Percentiles rank a stretch among this genome's conserved stretches.
Conservation (phyloP, 1,284 basidiomycete genomes). For the Sphagnurus paluster region DNA sequence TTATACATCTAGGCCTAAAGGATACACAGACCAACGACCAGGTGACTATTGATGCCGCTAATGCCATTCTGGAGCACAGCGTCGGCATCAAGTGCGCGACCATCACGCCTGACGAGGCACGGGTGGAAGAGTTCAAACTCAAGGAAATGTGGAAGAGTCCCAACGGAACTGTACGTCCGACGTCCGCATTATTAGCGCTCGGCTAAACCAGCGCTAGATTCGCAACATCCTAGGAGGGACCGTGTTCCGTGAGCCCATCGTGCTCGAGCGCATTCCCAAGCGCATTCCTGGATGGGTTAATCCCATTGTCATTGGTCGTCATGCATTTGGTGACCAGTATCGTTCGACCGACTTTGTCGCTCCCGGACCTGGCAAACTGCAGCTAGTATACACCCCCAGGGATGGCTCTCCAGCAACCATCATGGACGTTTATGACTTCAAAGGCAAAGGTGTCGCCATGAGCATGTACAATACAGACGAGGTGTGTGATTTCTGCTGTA, state of each 20-base stretch:
- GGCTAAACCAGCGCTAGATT: conserved; percentile 51
- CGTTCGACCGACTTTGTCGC: conserved; percentile 89
- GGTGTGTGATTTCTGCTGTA: conserved; percentile 35
- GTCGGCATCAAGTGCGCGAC: conserved; percentile 98
- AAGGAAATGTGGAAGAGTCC: conserved; percentile 99
- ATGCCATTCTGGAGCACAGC: conserved; percentile 87
- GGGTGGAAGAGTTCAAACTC: conserved; percentile 92
- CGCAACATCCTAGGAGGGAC: conserved; percentile 97
- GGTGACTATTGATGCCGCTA: conserved; percentile 91
- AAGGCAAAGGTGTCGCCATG: conserved; percentile 86
- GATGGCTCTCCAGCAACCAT: conserved; percentile 66
- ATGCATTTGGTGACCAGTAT: conserved; percentile 98
- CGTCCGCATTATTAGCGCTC: background rate
- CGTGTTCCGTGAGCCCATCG: conserved; percentile 98
- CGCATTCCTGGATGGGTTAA: conserved; percentile 96
- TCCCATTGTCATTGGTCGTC: conserved; percentile 95
- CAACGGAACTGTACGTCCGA: conserved; percentile 79
- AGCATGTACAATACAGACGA: conserved; percentile 97
- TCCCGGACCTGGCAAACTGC: conserved; percentile 87
- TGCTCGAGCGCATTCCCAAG: conserved; percentile 87
- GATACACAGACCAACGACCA: conserved; percentile 82
- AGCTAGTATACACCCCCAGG: conserved; percentile 82
- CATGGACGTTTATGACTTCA: conserved; percentile 89
- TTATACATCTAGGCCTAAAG: background rate
- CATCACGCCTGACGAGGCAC: conserved; percentile 97